Percentiles rank a stretch among this genome's conserved stretches.
Conservation (phyloP, 768 basidiomycete genomes). For the Hygrocybe punicea region DNA sequence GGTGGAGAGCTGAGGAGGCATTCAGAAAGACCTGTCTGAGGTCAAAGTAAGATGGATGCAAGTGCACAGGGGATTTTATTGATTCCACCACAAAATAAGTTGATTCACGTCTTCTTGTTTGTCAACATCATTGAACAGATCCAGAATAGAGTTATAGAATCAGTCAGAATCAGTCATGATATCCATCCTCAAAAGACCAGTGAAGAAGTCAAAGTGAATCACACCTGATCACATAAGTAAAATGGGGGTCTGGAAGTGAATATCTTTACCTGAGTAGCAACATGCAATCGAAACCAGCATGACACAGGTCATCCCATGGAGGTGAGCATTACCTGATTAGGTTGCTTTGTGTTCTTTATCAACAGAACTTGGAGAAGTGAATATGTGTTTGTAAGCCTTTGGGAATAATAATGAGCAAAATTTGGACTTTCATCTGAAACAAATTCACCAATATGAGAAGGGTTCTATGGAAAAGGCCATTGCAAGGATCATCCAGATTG, state of each 20-base stretch:
- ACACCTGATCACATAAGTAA: background rate
- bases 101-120: background rate
- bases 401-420: background rate
- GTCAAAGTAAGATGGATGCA: background rate
- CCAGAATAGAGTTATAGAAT: constrained; percentile 5
- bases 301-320: constrained; percentile 8
- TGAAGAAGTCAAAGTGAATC: constrained; percentile 3
- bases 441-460: background rate
- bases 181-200: background rate
- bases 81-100: constrained; percentile 4
- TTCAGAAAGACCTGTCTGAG: background rate
- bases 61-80: background rate
- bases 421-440: background rate
- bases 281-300: constrained; percentile 4
- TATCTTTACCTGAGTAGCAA: constrained; percentile 9
- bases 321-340: constrained; percentile 6
- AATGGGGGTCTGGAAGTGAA: background rate
- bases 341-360: no score
- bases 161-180: background rate
- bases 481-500: background rate
- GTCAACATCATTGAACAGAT: constrained; percentile 3
- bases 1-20: background rate
- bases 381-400: background rate
- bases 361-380: background rate
- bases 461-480: background rate